phyloP scores from a whole-genome alignment of 139 green algal genomes.

The Tetraselmis striata region DNA sequence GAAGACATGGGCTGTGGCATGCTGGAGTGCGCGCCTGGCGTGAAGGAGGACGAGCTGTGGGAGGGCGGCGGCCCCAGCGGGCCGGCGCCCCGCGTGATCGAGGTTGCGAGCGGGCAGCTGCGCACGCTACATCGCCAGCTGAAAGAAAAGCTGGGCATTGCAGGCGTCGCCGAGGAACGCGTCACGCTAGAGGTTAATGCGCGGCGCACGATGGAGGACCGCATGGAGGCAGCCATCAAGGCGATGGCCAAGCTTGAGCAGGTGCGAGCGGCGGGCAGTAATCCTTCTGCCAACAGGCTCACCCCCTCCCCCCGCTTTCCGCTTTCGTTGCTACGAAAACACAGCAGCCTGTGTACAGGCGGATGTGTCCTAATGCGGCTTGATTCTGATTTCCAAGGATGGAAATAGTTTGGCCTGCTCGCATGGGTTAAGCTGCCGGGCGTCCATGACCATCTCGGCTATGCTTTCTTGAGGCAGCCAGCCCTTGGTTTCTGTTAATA shows the following conservation, averaged over 20 bases:
- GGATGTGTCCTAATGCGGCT: too few relatives aligned
- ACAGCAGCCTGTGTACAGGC: too few relatives aligned
- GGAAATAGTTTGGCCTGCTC: too few relatives aligned
- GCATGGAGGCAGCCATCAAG: neutral
- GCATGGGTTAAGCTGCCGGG: too few relatives aligned
- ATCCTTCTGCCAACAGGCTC: too few relatives aligned
- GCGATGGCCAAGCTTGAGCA: neutral
- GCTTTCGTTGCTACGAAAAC: too few relatives aligned
- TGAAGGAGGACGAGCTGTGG: neutral
- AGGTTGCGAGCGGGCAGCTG: neutral
- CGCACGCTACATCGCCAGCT: neutral
- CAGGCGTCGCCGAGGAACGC: neutral
- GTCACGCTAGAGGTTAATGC: neutral
- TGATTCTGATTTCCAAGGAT: too few relatives aligned
- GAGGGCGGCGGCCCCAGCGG: neutral
- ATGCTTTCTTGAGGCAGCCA: too few relatives aligned
- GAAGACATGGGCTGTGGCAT: neutral
- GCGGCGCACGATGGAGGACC: neutral
- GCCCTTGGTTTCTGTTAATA: too few relatives aligned
- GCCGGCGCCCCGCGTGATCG: neutral
- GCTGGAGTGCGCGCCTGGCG: neutral
- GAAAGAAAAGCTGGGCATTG: neutral
- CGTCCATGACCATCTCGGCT: too few relatives aligned
- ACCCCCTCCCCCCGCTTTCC: too few relatives aligned
- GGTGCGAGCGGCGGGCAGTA: too few relatives aligned